Evolutionary conservation across 495 filamentous ascomycete genomes (phyloP).

Genomic region (Penicillium silybi): DNA sequence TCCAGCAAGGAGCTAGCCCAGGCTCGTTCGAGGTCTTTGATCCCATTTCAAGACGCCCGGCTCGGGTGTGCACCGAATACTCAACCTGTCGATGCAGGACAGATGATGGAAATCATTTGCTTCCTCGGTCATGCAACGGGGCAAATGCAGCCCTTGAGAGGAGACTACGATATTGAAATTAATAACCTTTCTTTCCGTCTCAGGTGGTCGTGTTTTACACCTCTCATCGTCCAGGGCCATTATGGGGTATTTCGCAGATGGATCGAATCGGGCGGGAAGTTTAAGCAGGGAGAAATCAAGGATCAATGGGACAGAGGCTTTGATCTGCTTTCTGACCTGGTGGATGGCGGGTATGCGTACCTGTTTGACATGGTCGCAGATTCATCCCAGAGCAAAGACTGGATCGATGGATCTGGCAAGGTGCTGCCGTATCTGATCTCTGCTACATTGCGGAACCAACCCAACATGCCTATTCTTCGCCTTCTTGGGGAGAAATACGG

Average conservation of each 20-base stretch:
- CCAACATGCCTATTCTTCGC: slow-evolving; percentile 5
- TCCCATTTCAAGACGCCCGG: background rate
- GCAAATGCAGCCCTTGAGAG: background rate
- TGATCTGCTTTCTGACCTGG: slow-evolving; percentile 1
- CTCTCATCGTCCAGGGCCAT: background rate
- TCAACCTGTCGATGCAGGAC: slow-evolving; percentile 1
- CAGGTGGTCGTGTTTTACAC: background rate
- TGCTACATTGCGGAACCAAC: background rate
- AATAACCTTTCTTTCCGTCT: background rate
- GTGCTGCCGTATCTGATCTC: background rate
- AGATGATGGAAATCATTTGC: slow-evolving; percentile 1
- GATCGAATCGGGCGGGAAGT: background rate
- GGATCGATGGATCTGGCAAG: background rate
- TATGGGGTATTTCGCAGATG: background rate
- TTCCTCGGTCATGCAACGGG: slow-evolving; percentile 1
- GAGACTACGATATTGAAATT: background rate
- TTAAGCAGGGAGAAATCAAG: background rate
- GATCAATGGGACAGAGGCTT: background rate
- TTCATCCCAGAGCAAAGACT: background rate
- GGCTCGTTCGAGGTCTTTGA: background rate
- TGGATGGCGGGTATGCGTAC: background rate
- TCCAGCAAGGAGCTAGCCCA: background rate
- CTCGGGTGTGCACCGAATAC: background rate
- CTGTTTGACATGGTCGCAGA: slow-evolving; percentile 3
- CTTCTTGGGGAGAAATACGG: slow-evolving; percentile 1